Base-by-base conservation (phyloP, 768 basidiomycete genomes). In the Kockovaella imperatae region DNA sequence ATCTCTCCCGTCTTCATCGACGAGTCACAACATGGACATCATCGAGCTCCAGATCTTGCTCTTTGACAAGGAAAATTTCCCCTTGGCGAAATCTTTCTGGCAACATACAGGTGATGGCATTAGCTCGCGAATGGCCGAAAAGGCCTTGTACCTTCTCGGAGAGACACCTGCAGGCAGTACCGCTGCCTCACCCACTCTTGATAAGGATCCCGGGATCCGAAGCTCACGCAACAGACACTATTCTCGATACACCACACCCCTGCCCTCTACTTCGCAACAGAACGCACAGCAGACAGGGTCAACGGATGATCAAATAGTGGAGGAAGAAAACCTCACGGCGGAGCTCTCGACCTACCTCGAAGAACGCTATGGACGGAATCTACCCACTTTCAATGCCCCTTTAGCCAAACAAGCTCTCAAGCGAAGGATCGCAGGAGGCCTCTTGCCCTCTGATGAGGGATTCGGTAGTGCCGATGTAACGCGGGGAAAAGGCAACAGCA, bases 41-140 rank as follows among this genome's bases (percentile, higher is more conserved):
- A 65, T 79, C 31, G 81, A 86, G 49, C 76, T 99, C 1, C 83
- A 93, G 67, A 85, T 91, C 55, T 82, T 83, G 1, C 72, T 99
- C 14, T 87, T 90, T 66, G 80, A 83, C 5, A 68, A 73, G 2
- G 76, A 79, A 3, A 69, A 78, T 3, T 82, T 77, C 58, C 61
- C 77, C 7, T 67, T 83, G 5, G 88, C 87, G 6, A 93, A 86
- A 67, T 78, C 88, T 68, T 96, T 91, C 71, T 97, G 93, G 93
- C 91, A 96, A 58, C 93, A 96, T 67, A 81, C 84, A 0, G 93
- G 93, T 0, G 74, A 84, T 50, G 90, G 91, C 1, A 82, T 99
- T 32, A 88, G 86, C 3, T 89, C 86, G 52, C 82, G 93, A 5
- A 73, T 84, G 17, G 89, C 89, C 3, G 88, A 90, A 50, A 76